phyloP scores from a whole-genome alignment of 495 filamentous ascomycete species.

The Neurospora pannonica region DNA sequence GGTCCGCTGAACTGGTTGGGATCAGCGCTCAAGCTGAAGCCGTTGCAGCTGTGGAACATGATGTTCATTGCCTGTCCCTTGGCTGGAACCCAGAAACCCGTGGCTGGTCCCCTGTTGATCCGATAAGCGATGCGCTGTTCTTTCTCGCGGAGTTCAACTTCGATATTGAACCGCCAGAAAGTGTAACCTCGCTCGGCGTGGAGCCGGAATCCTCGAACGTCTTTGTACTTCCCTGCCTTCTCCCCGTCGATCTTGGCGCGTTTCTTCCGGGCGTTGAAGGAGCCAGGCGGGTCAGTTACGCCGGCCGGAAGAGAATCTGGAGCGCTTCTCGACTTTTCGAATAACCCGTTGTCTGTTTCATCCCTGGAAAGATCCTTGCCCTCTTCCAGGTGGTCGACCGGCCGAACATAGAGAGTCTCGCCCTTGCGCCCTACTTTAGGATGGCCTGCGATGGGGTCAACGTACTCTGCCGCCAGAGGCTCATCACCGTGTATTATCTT shows the following conservation, averaged over 20 bases:
- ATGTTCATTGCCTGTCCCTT: slow-evolving; percentile 87
- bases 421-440: slow-evolving; percentile 75
- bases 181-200: slow-evolving; percentile 82
- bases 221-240: slow-evolving; percentile 61
- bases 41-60: slow-evolving; percentile 97
- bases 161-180: slow-evolving; percentile 94
- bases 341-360: slow-evolving; percentile 75
- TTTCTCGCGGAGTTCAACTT: slow-evolving; percentile 68
- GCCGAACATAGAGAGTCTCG: slow-evolving; percentile 71
- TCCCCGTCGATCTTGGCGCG: slow-evolving; percentile 56
- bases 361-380: slow-evolving; percentile 61
- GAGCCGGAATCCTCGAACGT: slow-evolving; percentile 70
- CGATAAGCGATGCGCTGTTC: slow-evolving; percentile 88
- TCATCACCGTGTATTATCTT: slow-evolving; percentile 54
- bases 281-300: slow-evolving; percentile 29
- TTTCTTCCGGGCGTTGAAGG: slow-evolving; percentile 38
- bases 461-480: slow-evolving; percentile 65
- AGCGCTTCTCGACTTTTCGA: slow-evolving; percentile 44
- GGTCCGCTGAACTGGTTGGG: slow-evolving; percentile 74
- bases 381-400: slow-evolving; percentile 71
- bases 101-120: slow-evolving; percentile 82
- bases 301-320: slow-evolving; percentile 25
- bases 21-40: slow-evolving; percentile 76
- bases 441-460: slow-evolving; percentile 81
- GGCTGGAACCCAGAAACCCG: slow-evolving; percentile 92